phyloP scores from a whole-genome alignment of 805 yeast species.

The Metschnikowia aberdeeniae region DNA sequence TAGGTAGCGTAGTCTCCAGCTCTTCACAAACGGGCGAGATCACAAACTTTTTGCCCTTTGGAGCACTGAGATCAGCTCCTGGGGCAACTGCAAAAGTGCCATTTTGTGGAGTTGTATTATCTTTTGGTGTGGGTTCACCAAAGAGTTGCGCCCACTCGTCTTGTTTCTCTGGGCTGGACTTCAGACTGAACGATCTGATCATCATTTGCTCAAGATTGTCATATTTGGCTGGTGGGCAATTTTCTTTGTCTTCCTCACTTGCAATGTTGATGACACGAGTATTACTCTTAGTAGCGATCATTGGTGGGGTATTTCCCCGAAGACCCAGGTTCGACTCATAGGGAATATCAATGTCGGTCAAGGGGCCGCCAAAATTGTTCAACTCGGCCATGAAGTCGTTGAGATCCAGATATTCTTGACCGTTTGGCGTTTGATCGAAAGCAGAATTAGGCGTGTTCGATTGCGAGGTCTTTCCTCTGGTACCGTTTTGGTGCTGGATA shows the following conservation, averaged over 20 bases:
- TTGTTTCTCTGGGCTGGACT: conserved; percentile 34
- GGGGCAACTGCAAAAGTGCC: conserved; percentile 16
- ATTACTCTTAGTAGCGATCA: conserved; percentile 53
- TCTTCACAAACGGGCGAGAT: conserved; percentile 23
- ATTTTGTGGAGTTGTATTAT: conserved; percentile 14
- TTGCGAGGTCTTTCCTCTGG: conserved; percentile 1
- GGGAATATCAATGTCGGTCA: conserved; percentile 45
- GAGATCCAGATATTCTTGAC: conserved; percentile 28
- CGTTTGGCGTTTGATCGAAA: conserved; percentile 11
- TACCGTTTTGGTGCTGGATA: conserved; percentile 20
- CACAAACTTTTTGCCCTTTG: conserved; percentile 30
- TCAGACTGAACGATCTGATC: conserved; percentile 23
- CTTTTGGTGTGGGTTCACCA: conserved; percentile 39
- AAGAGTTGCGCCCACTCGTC: conserved; percentile 45
- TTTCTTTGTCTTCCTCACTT: conserved; percentile 27
- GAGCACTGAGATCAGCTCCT: conserved; percentile 23
- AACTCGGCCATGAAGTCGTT: conserved; percentile 40
- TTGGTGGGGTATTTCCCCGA: conserved; percentile 39
- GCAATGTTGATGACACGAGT: conserved; percentile 51
- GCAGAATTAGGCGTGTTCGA: conserved; percentile 9
- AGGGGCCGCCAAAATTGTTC: conserved; percentile 39
- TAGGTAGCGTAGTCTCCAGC: conserved; percentile 21
- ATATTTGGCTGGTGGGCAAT: conserved; percentile 20
- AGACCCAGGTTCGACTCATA: conserved; percentile 9
- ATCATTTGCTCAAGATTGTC: conserved; percentile 25